Conservation (phyloP, 2,329 filamentous ascomycete genomes). For the Phialemonium atrogriseum region DNA sequence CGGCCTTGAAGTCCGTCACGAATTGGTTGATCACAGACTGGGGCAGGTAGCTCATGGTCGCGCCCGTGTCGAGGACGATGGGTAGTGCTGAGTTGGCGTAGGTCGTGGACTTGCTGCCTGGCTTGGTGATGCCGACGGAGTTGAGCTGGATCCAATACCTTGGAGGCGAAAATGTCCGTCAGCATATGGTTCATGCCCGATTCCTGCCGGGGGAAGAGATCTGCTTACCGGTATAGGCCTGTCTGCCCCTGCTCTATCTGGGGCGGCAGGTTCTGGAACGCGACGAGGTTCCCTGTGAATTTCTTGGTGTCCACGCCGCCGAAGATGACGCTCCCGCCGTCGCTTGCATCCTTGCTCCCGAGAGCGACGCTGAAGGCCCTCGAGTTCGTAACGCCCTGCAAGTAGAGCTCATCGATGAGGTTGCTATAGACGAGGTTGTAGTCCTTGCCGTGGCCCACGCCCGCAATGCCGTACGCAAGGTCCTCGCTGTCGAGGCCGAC, state of each 20-base stretch:
- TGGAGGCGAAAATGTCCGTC: too few relatives aligned
- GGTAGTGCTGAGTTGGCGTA: conserved; percentile 14
- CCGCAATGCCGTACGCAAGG: conserved; percentile 22
- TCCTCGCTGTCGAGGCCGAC: conserved; percentile 17
- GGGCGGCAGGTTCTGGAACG: conserved; percentile 29
- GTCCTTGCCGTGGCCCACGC: conserved; percentile 20
- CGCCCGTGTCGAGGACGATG: conserved; percentile 42
- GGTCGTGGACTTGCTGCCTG: conserved; percentile 10
- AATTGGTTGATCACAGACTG: conserved; percentile 30
- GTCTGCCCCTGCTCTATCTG: conserved; percentile 9
- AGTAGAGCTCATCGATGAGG: conserved; percentile 38
- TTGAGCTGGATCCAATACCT: conserved; percentile 26
- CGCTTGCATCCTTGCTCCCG: conserved; percentile 16
- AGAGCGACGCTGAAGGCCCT: conserved; percentile 16
- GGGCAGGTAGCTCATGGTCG: conserved; percentile 40
- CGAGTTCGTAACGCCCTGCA: conserved; percentile 15
- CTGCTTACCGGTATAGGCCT: conserved; percentile 16
- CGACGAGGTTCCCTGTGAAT: conserved; percentile 27
- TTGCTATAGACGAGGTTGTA: conserved; percentile 19
- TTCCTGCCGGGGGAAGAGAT: too few relatives aligned
- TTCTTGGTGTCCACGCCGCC: conserved; percentile 30
- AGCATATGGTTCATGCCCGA: too few relatives aligned
- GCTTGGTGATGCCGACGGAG: conserved; percentile 16
- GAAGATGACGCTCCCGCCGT: conserved; percentile 20
- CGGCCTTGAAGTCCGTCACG: conserved; percentile 31